A percentile compares a stretch with the other conserved stretches of the same genome.
Evolutionary conservation across 192 early-diverging fungal genomes (phyloP).

Genomic region (Backusella parvicylindrica): DNA sequence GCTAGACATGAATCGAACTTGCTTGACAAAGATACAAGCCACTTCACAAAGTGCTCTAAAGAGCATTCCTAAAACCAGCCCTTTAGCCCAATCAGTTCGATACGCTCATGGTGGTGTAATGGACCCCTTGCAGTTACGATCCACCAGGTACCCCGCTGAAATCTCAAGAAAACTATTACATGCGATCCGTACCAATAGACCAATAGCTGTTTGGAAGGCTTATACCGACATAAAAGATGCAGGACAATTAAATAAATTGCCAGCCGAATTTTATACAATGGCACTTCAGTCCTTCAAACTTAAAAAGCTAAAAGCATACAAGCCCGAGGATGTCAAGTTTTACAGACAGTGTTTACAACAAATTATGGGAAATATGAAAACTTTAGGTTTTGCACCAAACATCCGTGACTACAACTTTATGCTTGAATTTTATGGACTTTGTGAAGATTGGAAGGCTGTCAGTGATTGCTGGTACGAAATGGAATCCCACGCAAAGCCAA

Average conservation of each 20-base stretch:
- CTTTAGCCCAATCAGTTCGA: not conserved
- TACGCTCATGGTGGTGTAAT: not conserved
- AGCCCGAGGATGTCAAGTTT: slow-evolving; percentile 13
- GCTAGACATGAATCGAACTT: not conserved
- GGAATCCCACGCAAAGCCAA: not conserved
- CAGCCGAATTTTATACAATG: slow-evolving; percentile 28
- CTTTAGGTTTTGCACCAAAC: not conserved
- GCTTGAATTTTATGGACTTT: slow-evolving; percentile 31
- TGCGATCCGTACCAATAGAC: slow-evolving; percentile 19
- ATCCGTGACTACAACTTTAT: slow-evolving; percentile 37
- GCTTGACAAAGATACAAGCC: not conserved
- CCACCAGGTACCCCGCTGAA: not conserved
- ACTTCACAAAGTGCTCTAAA: not conserved
- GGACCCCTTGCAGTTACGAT: slow-evolving; percentile 11
- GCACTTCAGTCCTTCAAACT: slow-evolving; percentile 25
- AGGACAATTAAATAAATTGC: slow-evolving; percentile 12
- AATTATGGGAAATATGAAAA: slow-evolving; percentile 24
- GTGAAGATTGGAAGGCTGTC: slow-evolving; percentile 21
- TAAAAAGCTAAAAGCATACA: slow-evolving; percentile 16
- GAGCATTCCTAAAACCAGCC: not conserved
- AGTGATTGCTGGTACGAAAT: slow-evolving; percentile 22
- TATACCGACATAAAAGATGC: slow-evolving; percentile 18
- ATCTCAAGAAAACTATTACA: slow-evolving; percentile 1
- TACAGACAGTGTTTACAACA: slow-evolving; percentile 22
- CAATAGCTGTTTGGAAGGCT: slow-evolving; percentile 30